phyloP scores from a whole-genome alignment of 1,139 yeast genomes.

The Yarrowia galli region DNA sequence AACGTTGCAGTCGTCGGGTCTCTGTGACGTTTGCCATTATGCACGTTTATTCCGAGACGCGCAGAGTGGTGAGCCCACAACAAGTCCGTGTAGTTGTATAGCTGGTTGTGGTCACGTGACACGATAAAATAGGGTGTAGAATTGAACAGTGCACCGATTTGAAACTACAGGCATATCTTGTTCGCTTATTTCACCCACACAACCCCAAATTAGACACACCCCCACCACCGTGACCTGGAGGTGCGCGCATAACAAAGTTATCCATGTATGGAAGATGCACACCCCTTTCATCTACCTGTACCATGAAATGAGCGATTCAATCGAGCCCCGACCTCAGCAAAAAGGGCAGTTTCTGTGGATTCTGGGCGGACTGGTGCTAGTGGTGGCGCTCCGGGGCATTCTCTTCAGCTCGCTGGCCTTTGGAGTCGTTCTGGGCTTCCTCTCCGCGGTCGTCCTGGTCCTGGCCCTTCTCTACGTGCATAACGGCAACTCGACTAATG shows the following conservation, averaged over 20 bases:
- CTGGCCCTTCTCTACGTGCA: slow-evolving; percentile 28
- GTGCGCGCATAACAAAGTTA: slow-evolving; percentile 37
- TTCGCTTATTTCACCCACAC: background rate
- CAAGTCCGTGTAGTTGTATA: background rate
- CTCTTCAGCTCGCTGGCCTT: slow-evolving; percentile 22
- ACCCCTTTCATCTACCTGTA: slow-evolving; percentile 26
- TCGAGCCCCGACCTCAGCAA: slow-evolving; percentile 26
- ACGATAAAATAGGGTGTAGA: background rate
- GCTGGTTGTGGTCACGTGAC: background rate
- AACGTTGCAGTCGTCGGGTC: background rate
- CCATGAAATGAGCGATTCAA: slow-evolving; percentile 37
- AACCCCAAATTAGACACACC: background rate
- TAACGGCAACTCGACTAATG: slow-evolving; percentile 10
- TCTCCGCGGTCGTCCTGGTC: slow-evolving; percentile 10
- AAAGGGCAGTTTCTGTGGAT: slow-evolving; percentile 30
- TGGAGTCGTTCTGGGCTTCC: slow-evolving; percentile 23
- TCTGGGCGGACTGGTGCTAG: slow-evolving; percentile 27
- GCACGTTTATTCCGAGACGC: slow-evolving; percentile 36
- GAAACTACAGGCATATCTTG: background rate
- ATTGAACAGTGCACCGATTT: background rate
- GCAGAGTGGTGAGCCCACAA: slow-evolving; percentile 7
- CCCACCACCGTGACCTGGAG: background rate
- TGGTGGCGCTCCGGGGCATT: slow-evolving; percentile 14
- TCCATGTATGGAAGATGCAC: slow-evolving; percentile 31
- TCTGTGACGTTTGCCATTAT: slow-evolving; percentile 25